These are phyloP conservation scores for Ophiostoma tasmaniense DNA, from an alignment of 2,329 filamentous ascomycete species.

Conservation along the genomic window DNA sequence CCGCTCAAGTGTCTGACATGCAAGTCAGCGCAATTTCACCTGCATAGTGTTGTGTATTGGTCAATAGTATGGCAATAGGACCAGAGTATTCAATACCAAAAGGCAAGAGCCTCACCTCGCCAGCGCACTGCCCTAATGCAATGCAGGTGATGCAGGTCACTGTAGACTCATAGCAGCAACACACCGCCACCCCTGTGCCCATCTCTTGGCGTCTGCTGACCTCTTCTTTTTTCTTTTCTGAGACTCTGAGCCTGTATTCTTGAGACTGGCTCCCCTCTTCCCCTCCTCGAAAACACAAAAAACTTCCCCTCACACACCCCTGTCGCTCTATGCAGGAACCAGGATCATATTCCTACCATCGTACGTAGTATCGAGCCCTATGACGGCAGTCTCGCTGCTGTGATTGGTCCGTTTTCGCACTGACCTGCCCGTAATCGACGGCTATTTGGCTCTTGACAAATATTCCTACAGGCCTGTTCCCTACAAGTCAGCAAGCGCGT, in stretches of 20 bases:
- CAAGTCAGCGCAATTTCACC: too few species aligned
- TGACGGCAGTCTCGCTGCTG: background rate
- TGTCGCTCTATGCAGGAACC: conserved; percentile 5
- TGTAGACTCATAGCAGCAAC: background rate
- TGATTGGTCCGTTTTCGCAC: background rate
- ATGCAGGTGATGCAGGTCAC: background rate
- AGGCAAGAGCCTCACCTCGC: too few species aligned
- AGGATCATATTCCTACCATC: background rate
- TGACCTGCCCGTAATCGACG: background rate
- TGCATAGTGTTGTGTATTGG: too few species aligned
- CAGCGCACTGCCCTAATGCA: background rate
- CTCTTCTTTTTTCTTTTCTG: background rate
- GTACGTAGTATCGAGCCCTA: background rate
- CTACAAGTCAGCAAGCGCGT: background rate
- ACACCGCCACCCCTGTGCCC: background rate
- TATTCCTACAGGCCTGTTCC: background rate
- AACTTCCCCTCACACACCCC: background rate
- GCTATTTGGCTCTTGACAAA: background rate
- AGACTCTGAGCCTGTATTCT: too few species aligned
- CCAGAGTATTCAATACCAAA: too few species aligned
- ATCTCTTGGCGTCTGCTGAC: background rate
- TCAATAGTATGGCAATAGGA: too few species aligned
- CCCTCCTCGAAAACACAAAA: too few species aligned
- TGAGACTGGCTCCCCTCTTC: background rate
- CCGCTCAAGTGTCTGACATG: background rate